These are phyloP conservation scores for grape (Vitis vinifera) DNA, from an alignment of 164 flowering plant genomes.

Conservation along the genomic window DNA sequence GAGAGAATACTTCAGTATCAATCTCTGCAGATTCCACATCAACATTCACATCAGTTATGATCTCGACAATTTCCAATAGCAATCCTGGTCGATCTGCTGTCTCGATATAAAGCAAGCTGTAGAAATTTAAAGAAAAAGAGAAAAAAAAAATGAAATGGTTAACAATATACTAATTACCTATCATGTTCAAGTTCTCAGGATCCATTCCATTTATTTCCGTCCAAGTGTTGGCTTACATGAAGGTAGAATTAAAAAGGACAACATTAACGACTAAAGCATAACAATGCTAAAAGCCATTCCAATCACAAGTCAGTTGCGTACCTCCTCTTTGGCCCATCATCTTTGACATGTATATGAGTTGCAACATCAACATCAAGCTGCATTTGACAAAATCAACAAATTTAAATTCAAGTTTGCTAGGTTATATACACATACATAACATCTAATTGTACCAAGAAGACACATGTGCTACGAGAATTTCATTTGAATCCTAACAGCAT, in stretches of 20 bases:
- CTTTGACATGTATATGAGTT: slow-evolving; percentile 76
- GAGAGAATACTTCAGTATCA: slow-evolving; percentile 75
- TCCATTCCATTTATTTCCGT: no score
- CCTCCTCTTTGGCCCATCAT: slow-evolving; percentile 95
- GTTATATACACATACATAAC: no score
- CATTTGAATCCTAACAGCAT: no score
- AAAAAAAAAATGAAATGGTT: background rate
- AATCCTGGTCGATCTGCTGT: slow-evolving; percentile 98
- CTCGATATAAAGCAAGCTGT: slow-evolving; percentile 86
- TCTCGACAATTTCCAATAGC: slow-evolving; percentile 71
- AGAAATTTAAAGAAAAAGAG: background rate
- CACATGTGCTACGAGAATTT: no score
- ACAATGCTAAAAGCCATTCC: background rate
- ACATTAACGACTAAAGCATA: background rate
- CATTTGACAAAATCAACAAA: background rate
- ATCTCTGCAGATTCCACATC: slow-evolving; percentile 93
- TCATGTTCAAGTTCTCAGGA: no score
- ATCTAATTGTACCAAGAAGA: no score
- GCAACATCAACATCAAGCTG: slow-evolving; percentile 92
- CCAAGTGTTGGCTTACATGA: background rate
- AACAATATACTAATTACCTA: no score
- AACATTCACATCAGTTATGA: slow-evolving; percentile 75
- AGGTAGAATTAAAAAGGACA: background rate
- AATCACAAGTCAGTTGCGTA: slow-evolving; percentile 20
- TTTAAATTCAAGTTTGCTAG: background rate